phyloP scores from a whole-genome alignment of 768 basidiomycete genomes.

The Agrocybe praecox region DNA sequence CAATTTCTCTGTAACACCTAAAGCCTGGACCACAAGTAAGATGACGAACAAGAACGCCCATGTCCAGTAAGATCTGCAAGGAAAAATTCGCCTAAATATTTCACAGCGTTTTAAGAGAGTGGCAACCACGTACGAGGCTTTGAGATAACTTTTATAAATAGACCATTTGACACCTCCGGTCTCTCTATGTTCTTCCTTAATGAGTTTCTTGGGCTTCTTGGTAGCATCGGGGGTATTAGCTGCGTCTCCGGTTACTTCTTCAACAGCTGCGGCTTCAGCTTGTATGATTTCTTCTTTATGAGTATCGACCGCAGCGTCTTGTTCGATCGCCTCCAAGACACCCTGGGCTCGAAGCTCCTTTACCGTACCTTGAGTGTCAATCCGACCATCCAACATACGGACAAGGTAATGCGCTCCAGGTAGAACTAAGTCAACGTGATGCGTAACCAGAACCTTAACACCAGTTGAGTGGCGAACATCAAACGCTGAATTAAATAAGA shows the following conservation, averaged over 20 bases:
- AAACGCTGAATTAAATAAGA: not conserved
- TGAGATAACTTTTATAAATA: slow-evolving; percentile 67
- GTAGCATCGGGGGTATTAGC: slow-evolving; percentile 28
- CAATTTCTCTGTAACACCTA: slow-evolving; percentile 61
- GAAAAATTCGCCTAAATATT: no score
- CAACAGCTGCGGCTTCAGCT: slow-evolving; percentile 27
- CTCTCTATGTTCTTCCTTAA: slow-evolving; percentile 84
- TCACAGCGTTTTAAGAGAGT: no score
- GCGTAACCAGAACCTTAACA: slow-evolving; percentile 69
- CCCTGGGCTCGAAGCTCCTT: slow-evolving; percentile 64
- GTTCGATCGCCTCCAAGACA: slow-evolving; percentile 24
- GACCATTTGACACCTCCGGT: slow-evolving; percentile 82
- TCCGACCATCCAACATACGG: slow-evolving; percentile 80
- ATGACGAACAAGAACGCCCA: slow-evolving; percentile 57
- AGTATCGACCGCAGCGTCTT: slow-evolving; percentile 46
- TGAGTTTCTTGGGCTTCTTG: slow-evolving; percentile 72
- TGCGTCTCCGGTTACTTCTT: slow-evolving; percentile 24
- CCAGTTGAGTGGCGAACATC: not conserved
- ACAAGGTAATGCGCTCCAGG: slow-evolving; percentile 74
- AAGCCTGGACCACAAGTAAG: slow-evolving; percentile 51
- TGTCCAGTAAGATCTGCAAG: slow-evolving; percentile 64
- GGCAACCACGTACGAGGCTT: slow-evolving; percentile 68
- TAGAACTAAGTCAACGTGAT: slow-evolving; percentile 85
- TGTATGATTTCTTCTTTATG: slow-evolving; percentile 45
- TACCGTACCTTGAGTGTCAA: slow-evolving; percentile 73